Base-by-base conservation (phyloP, 257 asterid species). In the Buddleja alternifolia region DNA sequence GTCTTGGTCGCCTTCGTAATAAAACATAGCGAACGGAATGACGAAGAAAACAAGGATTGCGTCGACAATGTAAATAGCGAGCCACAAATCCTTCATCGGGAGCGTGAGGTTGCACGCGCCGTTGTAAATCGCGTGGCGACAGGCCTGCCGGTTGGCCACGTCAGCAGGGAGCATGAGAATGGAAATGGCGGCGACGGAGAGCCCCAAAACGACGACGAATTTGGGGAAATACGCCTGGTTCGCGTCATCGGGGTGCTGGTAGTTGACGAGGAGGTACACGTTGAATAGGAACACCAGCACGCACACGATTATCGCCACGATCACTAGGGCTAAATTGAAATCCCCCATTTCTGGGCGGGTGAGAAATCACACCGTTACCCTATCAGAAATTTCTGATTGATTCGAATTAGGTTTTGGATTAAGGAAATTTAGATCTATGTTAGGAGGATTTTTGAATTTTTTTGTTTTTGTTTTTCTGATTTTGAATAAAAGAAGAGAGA, bases 151-250 rank as follows among this genome's bases (percentile, higher is more conserved):
- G 24, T 91, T 91, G 0, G 97, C 97, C 45, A 91, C 96, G 62
- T 91, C 97, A 0, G 97, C 96, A 1, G 97, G 97, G 7, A 91
- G 81, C 96, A 91, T 91, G 61, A 88, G 88, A 56, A 91, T 91
- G 23, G 97, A 91, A 78, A 91, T 91, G 25, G 96, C 93, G 7
- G 97, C 95, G 32, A 91, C 66, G 52, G 97, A 91, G 77, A 91
- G 96, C 19, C 97, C 96, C 77, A 88, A 81, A 72, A 91, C 90
- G 78, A 91, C 97, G 71, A 91, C 91, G 63, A 86, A 75, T 81
- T 91, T 91, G 75, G 96, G 97, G 75, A 91, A 81, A 77, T 91
- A 91, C 1, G 97, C 97, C 77, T 88, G 97, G 75, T 91, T 91
- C 6, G 64, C 84, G 69, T 91, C 97, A 63, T 91, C 96, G 0